Evolutionary conservation across 495 filamentous ascomycete genomes (phyloP).

Genomic region (Lepidopterella palustris): DNA sequence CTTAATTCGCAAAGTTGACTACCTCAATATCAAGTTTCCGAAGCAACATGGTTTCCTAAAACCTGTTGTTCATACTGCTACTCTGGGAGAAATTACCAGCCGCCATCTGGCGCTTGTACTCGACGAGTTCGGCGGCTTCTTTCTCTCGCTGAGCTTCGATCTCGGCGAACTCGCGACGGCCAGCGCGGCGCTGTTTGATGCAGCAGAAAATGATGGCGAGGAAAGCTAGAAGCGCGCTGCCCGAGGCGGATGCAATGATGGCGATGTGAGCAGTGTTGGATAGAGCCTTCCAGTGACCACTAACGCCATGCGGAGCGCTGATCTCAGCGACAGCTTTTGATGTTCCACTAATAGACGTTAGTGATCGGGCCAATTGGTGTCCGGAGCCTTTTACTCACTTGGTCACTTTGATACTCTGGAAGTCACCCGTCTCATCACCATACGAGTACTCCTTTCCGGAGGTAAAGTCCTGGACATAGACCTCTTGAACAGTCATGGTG

Average conservation of each 20-base stretch:
- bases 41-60: too few relatives aligned
- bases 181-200: conserved; percentile 59
- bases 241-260: conserved; percentile 49
- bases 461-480: conserved; percentile 28
- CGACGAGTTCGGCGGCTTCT: conserved; percentile 59
- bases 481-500: conserved; percentile 21
- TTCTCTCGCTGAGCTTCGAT: conserved; percentile 49
- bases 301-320: conserved; percentile 21
- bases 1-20: too few relatives aligned
- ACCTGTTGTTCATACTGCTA: too few relatives aligned
- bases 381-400: conserved; percentile 42
- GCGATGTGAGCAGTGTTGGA: conserved; percentile 50
- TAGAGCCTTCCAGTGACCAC: conserved; percentile 43
- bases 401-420: conserved; percentile 64
- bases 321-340: conserved; percentile 45
- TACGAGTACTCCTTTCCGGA: conserved; percentile 27
- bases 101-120: conserved; percentile 38
- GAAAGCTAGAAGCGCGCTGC: conserved; percentile 46
- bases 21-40: too few relatives aligned
- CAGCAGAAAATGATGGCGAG: conserved; percentile 52
- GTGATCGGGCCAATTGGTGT: conserved; percentile 8
- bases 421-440: conserved; percentile 35
- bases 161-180: conserved; percentile 54
- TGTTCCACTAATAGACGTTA: conserved; percentile 47
- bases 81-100: background rate